A percentile compares a stretch with the other conserved stretches of the same genome.
Evolutionary conservation across 2,329 filamentous ascomycete genomes (phyloP).

Genomic region (Monilinia polystroma): DNA sequence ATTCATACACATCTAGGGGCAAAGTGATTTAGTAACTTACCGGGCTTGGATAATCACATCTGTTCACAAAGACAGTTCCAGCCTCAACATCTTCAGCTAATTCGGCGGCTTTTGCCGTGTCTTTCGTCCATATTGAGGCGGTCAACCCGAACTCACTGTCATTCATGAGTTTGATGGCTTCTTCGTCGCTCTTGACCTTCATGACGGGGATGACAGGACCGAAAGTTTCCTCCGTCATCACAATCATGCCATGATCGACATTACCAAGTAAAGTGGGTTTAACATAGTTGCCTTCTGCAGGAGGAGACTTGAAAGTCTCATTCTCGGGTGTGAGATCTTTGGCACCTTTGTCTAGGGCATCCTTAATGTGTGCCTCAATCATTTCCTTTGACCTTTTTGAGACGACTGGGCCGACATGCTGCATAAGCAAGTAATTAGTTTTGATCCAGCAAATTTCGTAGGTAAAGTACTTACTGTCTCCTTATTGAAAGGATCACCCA

Average conservation of each 20-base stretch:
- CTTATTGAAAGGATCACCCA: conserved; percentile 83
- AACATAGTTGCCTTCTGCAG: conserved; percentile 82
- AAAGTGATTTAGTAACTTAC: conserved; percentile 61
- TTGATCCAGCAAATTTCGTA: conserved; percentile 11
- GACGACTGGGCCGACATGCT: conserved; percentile 81
- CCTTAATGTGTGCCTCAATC: conserved; percentile 76
- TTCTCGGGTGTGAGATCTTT: conserved; percentile 83
- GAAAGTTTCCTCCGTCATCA: conserved; percentile 95
- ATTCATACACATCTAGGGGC: conserved; percentile 4
- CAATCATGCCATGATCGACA: conserved; percentile 77
- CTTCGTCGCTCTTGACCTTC: conserved; percentile 76
- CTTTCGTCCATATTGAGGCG: conserved; percentile 96
- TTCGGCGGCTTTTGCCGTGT: conserved; percentile 70
- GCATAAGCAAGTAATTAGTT: conserved; percentile 16
- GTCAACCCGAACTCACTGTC: conserved; percentile 92
- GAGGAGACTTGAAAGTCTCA: conserved; percentile 68
- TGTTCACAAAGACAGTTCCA: conserved; percentile 94
- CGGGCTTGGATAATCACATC: conserved; percentile 87
- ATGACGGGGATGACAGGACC: conserved; percentile 89
- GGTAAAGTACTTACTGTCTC: conserved; percentile 49
- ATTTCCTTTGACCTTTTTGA: conserved; percentile 74
- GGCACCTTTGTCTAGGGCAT: conserved; percentile 80
- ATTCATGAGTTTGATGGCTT: conserved; percentile 86
- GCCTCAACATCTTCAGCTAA: conserved; percentile 81
- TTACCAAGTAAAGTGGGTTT: conserved; percentile 78